A percentile compares a stretch with the other conserved stretches of the same genome.
Conservation (phyloP, 805 yeast genomes). For the Saccharomycopsis sp. region DNA sequence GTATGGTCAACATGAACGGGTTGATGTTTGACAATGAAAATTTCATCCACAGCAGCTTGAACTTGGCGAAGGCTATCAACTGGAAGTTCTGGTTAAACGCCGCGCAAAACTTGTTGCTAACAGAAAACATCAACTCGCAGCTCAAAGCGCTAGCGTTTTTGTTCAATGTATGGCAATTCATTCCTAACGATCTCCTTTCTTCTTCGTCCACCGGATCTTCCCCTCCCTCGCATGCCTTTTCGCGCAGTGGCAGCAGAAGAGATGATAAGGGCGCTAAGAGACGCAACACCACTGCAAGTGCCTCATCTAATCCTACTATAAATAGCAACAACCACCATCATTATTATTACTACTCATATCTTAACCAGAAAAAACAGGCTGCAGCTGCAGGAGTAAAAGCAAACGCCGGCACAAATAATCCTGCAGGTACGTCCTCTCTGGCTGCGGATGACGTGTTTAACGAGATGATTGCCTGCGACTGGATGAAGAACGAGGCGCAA, state of each 20-base stretch:
- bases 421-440: neutral
- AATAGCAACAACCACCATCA: neutral
- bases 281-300: neutral
- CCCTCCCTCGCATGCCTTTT: neutral
- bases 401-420: too few relatives aligned
- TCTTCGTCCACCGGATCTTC: neutral
- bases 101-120: conserved; percentile 48
- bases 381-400: too few relatives aligned
- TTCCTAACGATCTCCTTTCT: conserved; percentile 37
- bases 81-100: conserved; percentile 78
- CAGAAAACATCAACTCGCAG: conserved; percentile 57
- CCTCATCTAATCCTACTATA: too few relatives aligned
- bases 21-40: conserved; percentile 21
- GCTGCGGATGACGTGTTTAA: neutral
- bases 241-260: conserved; percentile 2
- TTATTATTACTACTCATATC: neutral
- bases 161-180: conserved; percentile 67
- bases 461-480: conserved; percentile 23
- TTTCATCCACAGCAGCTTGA: conserved; percentile 17
- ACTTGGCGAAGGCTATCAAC: conserved; percentile 33
- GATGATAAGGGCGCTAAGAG: neutral
- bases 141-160: conserved; percentile 58
- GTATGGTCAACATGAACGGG: conserved; percentile 35
- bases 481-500: conserved; percentile 36
- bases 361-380: neutral